These are phyloP conservation scores for Gelatoporia subvermispora DNA, from an alignment of 768 basidiomycete species.

Conservation along the genomic window DNA sequence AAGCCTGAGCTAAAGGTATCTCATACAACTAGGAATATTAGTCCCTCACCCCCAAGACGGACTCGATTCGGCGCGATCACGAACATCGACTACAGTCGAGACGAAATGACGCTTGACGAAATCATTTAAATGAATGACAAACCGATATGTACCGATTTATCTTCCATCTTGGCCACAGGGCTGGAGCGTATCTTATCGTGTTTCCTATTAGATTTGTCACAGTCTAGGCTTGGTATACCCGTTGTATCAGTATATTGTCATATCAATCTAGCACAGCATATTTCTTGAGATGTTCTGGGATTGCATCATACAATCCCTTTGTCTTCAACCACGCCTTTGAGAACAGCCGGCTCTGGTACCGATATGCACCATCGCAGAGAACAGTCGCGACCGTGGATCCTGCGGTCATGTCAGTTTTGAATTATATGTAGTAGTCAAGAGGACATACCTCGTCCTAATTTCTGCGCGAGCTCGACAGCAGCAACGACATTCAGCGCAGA, in stretches of 20 bases:
- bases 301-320: conserved; percentile 72
- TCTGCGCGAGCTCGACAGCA: conserved; percentile 80
- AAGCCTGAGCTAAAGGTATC: background rate
- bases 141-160: no score
- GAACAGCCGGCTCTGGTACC: conserved; percentile 95
- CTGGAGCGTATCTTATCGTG: no score
- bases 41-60: conserved; percentile 5
- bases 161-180: no score
- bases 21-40: conserved; percentile 6
- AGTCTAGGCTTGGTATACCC: background rate
- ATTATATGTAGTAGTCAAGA: background rate
- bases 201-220: no score
- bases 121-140: conserved; percentile 10
- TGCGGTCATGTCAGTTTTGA: conserved; percentile 21
- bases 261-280: conserved; percentile 77
- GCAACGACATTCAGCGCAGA: conserved; percentile 94
- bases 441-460: conserved; percentile 71
- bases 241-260: background rate
- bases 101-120: conserved; percentile 29
- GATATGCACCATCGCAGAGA: conserved; percentile 92
- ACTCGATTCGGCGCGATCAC: conserved; percentile 3
- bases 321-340: conserved; percentile 86
- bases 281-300: conserved; percentile 82
- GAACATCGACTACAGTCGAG: conserved; percentile 9
- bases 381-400: conserved; percentile 85